A percentile compares a stretch with the other conserved stretches of the same genome.
phyloP scores from a whole-genome alignment of 306 rosid genomes.

The Ormosia emarginata region DNA sequence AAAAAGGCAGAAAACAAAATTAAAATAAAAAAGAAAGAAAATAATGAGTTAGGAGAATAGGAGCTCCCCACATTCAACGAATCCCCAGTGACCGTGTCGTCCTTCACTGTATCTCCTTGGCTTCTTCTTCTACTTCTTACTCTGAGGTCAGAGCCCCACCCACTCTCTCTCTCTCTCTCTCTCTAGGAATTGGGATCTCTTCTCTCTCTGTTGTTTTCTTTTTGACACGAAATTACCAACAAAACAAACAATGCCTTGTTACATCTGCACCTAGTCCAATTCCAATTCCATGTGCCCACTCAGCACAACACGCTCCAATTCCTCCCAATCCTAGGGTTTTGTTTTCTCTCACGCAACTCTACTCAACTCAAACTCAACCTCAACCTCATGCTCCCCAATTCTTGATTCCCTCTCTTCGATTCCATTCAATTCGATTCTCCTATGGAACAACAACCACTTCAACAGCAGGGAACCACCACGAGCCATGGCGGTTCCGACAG shows the following conservation, averaged over 20 bases:
- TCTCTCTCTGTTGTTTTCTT: neutral
- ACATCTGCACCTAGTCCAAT: constrained; percentile 41
- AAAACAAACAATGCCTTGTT: constrained; percentile 39
- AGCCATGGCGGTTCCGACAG: neutral
- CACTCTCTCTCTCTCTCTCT: constrained; percentile 1
- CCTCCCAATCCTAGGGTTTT: constrained; percentile 46
- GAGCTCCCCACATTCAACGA: constrained; percentile 31
- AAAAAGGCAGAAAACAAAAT: neutral
- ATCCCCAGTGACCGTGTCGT: constrained; percentile 34
- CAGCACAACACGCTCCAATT: constrained; percentile 1
- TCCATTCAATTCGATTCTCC: neutral
- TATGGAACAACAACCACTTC: constrained; percentile 32
- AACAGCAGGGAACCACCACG: neutral
- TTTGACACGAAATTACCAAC: constrained; percentile 36
- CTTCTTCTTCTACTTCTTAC: neutral
- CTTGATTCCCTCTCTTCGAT: constrained; percentile 15
- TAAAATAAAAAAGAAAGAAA: neutral
- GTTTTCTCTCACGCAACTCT: constrained; percentile 25
- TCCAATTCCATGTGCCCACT: constrained; percentile 39
- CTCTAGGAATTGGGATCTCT: constrained; percentile 12
- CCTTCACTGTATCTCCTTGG: neutral
- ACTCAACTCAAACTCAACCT: neutral
- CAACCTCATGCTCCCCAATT: constrained; percentile 21
- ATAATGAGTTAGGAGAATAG: neutral
- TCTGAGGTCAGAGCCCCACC: constrained; percentile 11